Percentiles rank a stretch among this genome's conserved stretches.
These are phyloP conservation scores for Calonectria pseudoreteaudii DNA, from an alignment of 2,329 filamentous ascomycete species.

Conservation along the genomic window DNA sequence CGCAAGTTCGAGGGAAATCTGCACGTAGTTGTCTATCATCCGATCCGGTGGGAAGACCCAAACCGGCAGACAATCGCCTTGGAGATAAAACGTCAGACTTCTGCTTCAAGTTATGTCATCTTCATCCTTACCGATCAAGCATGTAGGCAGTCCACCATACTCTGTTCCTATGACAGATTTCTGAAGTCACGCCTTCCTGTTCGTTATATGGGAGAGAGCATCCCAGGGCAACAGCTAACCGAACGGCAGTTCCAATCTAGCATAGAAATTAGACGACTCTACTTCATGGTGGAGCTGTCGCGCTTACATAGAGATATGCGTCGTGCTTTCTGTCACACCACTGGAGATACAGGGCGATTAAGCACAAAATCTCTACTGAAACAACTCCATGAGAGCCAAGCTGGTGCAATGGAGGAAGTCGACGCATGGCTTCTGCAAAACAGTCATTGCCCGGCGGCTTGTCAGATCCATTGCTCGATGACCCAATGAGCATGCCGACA, in stretches of 20 bases:
- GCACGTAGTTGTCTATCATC: constrained; percentile 44
- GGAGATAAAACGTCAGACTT: background rate
- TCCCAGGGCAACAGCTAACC: constrained; percentile 42
- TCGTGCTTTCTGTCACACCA: constrained; percentile 46
- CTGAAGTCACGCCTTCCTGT: constrained; percentile 42
- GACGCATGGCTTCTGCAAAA: constrained; percentile 42
- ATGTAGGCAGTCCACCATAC: constrained; percentile 48
- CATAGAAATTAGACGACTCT: background rate
- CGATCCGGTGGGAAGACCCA: constrained; percentile 41
- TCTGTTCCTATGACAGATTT: constrained; percentile 39
- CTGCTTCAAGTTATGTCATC: background rate
- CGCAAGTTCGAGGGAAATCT: constrained; percentile 39
- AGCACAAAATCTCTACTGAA: constrained; percentile 42
- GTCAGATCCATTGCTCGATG: constrained; percentile 27
- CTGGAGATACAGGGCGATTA: constrained; percentile 42
- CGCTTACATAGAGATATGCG: constrained; percentile 43
- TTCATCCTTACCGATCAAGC: constrained; percentile 39
- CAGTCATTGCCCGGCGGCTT: constrained; percentile 39
- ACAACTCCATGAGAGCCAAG: constrained; percentile 42
- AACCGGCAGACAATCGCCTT: constrained; percentile 42
- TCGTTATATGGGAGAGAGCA: constrained; percentile 40
- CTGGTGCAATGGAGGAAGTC: constrained; percentile 40
- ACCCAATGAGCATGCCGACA: constrained; percentile 44
- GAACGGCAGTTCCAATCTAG: constrained; percentile 42
- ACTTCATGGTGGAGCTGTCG: background rate